These are phyloP conservation scores for Paramecium sexaurelia DNA, from an alignment of 73 alveolate species.

Conservation along the genomic window DNA sequence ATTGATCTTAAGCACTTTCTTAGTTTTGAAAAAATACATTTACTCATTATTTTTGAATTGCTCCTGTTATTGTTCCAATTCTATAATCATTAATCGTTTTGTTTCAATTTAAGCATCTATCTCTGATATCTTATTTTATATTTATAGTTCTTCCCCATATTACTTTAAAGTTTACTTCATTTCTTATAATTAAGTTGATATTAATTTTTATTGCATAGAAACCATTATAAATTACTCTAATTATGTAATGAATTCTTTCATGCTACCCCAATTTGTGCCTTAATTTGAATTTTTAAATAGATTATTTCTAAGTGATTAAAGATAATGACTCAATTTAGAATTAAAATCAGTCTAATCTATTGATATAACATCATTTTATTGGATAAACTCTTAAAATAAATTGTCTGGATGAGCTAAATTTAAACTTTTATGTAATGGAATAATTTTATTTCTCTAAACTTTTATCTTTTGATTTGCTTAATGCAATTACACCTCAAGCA, in stretches of 20 bases:
- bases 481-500: constrained; percentile 26
- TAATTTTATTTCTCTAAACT: constrained; percentile 19
- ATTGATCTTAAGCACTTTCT: constrained; percentile 8
- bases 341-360: background rate
- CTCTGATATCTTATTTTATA: background rate
- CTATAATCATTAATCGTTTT: background rate
- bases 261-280: constrained; percentile 11
- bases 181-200: background rate
- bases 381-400: background rate
- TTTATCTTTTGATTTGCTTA: constrained; percentile 28
- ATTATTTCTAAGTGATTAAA: background rate
- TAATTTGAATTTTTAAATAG: background rate
- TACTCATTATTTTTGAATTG: background rate
- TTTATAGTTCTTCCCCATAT: constrained; percentile 13
- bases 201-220: background rate
- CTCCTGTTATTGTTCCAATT: background rate
- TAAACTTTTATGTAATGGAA: constrained; percentile 39
- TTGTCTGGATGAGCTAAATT: constrained; percentile 57
- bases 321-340: background rate
- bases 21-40: background rate
- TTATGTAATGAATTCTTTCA: constrained; percentile 23
- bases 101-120: background rate
- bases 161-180: background rate
- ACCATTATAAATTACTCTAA: background rate
- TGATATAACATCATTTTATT: background rate